Percentiles rank a stretch among this genome's conserved stretches.
Conservation (phyloP, 2,329 filamentous ascomycete species). For the Xylariaceae sp. region DNA sequence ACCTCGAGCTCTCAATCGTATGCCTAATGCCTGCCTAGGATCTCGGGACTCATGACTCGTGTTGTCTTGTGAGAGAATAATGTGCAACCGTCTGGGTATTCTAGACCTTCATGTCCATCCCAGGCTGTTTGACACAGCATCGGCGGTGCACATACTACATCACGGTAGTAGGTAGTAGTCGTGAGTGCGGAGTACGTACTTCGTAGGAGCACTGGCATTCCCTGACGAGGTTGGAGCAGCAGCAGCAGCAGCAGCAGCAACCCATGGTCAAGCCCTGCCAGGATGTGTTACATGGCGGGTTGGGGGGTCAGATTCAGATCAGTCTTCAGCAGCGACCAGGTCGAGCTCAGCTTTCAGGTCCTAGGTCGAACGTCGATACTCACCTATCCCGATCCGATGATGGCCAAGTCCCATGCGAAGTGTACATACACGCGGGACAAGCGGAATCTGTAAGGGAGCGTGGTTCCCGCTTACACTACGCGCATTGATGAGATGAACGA, state of each 20-base stretch:
- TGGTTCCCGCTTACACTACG: neutral
- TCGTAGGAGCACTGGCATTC: too few species aligned
- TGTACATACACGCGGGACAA: neutral
- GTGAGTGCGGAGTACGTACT: neutral
- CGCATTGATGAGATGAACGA: neutral
- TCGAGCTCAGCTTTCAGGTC: constrained; percentile 5
- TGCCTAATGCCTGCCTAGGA: neutral
- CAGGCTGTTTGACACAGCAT: neutral
- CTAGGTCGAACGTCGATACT: neutral
- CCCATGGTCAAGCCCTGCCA: neutral
- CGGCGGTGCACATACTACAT: neutral
- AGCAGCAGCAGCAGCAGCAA: neutral
- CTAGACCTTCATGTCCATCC: neutral
- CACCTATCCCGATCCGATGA: neutral
- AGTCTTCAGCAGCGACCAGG: neutral
- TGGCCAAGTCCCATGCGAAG: neutral
- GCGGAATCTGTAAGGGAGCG: neutral
- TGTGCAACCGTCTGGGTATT: neutral
- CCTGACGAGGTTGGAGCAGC: too few species aligned
- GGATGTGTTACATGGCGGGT: neutral
- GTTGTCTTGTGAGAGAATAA: neutral
- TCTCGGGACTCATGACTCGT: neutral
- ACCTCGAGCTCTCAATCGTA: neutral
- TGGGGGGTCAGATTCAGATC: neutral
- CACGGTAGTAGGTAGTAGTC: too few species aligned